Evolutionary conservation across 805 yeast genomes (phyloP).

Genomic region (Ogataea minuta): DNA sequence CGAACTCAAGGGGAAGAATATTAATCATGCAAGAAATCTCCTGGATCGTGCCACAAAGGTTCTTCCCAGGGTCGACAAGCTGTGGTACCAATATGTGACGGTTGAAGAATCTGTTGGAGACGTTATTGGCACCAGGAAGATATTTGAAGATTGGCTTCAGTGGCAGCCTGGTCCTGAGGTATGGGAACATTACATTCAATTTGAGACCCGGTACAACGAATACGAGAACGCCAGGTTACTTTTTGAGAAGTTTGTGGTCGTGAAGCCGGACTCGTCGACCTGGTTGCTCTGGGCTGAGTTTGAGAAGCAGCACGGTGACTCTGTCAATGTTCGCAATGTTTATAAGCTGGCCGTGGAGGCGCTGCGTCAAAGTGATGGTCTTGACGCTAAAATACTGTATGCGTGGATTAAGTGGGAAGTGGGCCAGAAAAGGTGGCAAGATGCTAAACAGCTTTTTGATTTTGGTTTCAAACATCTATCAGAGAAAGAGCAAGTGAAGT

Average conservation of each 20-base stretch:
- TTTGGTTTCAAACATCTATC: slow-evolving; percentile 45
- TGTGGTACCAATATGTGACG: slow-evolving; percentile 82
- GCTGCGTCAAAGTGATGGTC: slow-evolving; percentile 31
- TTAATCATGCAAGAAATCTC: slow-evolving; percentile 86
- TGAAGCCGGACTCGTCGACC: slow-evolving; percentile 50
- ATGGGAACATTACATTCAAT: slow-evolving; percentile 72
- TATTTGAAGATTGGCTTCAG: slow-evolving; percentile 77
- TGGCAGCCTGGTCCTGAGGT: slow-evolving; percentile 69
- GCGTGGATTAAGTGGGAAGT: slow-evolving; percentile 76
- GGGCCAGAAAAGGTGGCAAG: slow-evolving; percentile 54
- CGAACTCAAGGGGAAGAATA: slow-evolving; percentile 68
- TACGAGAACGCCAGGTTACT: slow-evolving; percentile 55
- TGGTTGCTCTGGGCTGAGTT: slow-evolving; percentile 79
- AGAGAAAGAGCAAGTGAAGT: slow-evolving; percentile 32
- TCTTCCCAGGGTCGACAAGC: slow-evolving; percentile 76
- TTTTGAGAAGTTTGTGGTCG: slow-evolving; percentile 54
- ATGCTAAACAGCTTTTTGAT: slow-evolving; percentile 58
- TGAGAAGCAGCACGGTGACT: slow-evolving; percentile 53
- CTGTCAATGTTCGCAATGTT: slow-evolving; percentile 54
- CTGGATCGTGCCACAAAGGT: slow-evolving; percentile 72
- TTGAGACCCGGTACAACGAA: slow-evolving; percentile 62
- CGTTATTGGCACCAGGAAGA: slow-evolving; percentile 53
- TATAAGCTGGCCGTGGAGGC: slow-evolving; percentile 67
- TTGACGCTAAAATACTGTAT: slow-evolving; percentile 41
- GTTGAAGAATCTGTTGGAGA: slow-evolving; percentile 79